Evolutionary conservation across 2,329 filamentous ascomycete species (phyloP).

Genomic region (Xylariaceae sp.): DNA sequence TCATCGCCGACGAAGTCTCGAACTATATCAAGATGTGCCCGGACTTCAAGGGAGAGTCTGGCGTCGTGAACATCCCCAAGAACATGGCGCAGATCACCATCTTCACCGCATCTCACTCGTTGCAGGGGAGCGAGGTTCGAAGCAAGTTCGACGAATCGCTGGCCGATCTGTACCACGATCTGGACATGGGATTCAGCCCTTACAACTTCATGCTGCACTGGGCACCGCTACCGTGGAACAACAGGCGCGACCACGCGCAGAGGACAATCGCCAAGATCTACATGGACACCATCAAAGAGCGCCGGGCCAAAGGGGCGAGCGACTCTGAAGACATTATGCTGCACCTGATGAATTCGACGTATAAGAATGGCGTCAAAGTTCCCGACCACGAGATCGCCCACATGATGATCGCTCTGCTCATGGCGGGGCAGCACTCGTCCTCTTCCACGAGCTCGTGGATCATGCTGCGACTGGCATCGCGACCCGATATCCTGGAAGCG

Average conservation of each 20-base stretch:
- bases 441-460: slow-evolving; percentile 82
- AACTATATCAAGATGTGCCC: slow-evolving; percentile 63
- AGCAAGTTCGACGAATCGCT: slow-evolving; percentile 73
- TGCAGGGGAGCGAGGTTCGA: slow-evolving; percentile 79
- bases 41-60: slow-evolving; percentile 59
- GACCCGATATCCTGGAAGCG: slow-evolving; percentile 71
- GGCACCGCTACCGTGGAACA: slow-evolving; percentile 84
- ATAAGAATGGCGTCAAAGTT: slow-evolving; percentile 75
- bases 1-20: slow-evolving; percentile 69
- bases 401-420: slow-evolving; percentile 90
- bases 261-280: slow-evolving; percentile 75
- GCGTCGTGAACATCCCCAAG: slow-evolving; percentile 63
- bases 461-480: slow-evolving; percentile 68
- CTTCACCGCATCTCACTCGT: slow-evolving; percentile 77
- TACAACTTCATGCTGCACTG: slow-evolving; percentile 88
- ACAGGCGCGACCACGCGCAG: slow-evolving; percentile 71
- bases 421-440: slow-evolving; percentile 87
- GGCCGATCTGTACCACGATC: slow-evolving; percentile 76
- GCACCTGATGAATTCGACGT: slow-evolving; percentile 77
- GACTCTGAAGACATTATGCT: slow-evolving; percentile 74
- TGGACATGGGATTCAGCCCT: slow-evolving; percentile 83
- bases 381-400: slow-evolving; percentile 80
- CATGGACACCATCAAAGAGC: slow-evolving; percentile 70
- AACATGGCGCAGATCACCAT: slow-evolving; percentile 82
- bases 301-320: slow-evolving; percentile 45